Evolutionary conservation across 257 asterid species (phyloP), one percentile per base, ranked within the genome.

Genomic region (Coffea eugenioides): DNA sequence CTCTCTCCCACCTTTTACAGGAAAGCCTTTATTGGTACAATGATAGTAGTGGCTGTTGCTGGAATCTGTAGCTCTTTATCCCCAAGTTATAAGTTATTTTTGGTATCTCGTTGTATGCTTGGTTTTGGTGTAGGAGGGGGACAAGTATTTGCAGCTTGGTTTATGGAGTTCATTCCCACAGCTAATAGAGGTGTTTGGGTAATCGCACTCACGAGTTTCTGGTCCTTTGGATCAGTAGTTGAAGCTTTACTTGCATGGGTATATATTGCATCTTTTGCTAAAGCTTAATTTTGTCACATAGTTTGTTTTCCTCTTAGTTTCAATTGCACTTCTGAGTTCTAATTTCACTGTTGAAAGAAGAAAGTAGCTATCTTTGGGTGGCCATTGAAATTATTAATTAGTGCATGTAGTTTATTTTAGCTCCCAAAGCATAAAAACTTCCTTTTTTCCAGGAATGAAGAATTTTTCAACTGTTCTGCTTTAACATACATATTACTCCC

Each of bases 41-140:
- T 89, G 59, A 75, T 54, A 73, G 82, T 86, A 46, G 90, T 94
- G 34, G 83, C 90, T 16, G 79, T 75, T 31, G 90, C 95, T 80
- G 97, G 95, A 61, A 79, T 93, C 57, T 83, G 88, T 54, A 91
- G 97, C 84, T 87, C 95, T 62, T 82, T 93, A 82, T 86, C 97
- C 75, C 92, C 93, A 49, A 91, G 86, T 80, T 89, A 89, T 67
- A 77, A 65, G 49, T 61, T 79, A 43, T 69, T 89, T 41, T 20
- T 88, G 54, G 61, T 71, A 1, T 79, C 71, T 56, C 90, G 93
- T 41, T 81, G 80, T 74, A 31, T 89, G 25, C 76, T 88, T 65
- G 93, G 93, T 75, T 81, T 85, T 77, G 91, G 90, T 36, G 86
- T 79, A 1, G 89, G 85, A 11, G 91, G 93, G 56, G 84, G 82